phyloP scores from a whole-genome alignment of 2,329 filamentous ascomycete genomes.

The Lasiodiplodia hormozganensis region DNA sequence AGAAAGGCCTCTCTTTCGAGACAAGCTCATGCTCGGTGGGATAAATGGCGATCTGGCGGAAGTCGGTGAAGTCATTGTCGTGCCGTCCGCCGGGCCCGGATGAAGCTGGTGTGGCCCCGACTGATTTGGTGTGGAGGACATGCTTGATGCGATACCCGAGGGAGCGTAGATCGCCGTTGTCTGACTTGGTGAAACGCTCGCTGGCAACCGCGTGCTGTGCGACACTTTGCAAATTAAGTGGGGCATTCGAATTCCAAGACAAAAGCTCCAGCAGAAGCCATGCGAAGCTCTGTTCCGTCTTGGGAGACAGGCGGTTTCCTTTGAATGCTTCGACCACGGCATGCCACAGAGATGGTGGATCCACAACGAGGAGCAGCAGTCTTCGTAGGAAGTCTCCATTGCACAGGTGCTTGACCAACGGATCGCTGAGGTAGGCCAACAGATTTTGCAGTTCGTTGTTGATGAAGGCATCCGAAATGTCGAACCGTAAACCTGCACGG shows the following conservation, averaged over 20 bases:
- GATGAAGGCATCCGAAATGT: constrained; percentile 53
- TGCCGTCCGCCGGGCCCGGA: constrained; percentile 68
- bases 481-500: constrained; percentile 52
- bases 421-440: constrained; percentile 49
- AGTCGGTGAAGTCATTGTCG: constrained; percentile 73
- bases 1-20: constrained; percentile 61
- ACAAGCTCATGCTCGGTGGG: constrained; percentile 71
- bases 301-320: constrained; percentile 35
- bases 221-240: not conserved
- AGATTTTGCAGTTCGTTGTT: constrained; percentile 46
- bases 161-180: constrained; percentile 60
- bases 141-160: constrained; percentile 62
- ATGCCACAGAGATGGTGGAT: constrained; percentile 64
- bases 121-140: constrained; percentile 48
- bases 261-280: constrained; percentile 57
- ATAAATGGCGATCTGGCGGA: constrained; percentile 66
- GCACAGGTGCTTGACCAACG: constrained; percentile 56
- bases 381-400: constrained; percentile 58
- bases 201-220: not conserved
- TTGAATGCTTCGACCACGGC: constrained; percentile 48
- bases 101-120: not conserved
- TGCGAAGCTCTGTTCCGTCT: constrained; percentile 43
- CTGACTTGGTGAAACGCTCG: constrained; percentile 34
- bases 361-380: constrained; percentile 55
- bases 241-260: constrained; percentile 33